Conservation (phyloP, 257 asterid species). For the Solanum neorickii region DNA sequence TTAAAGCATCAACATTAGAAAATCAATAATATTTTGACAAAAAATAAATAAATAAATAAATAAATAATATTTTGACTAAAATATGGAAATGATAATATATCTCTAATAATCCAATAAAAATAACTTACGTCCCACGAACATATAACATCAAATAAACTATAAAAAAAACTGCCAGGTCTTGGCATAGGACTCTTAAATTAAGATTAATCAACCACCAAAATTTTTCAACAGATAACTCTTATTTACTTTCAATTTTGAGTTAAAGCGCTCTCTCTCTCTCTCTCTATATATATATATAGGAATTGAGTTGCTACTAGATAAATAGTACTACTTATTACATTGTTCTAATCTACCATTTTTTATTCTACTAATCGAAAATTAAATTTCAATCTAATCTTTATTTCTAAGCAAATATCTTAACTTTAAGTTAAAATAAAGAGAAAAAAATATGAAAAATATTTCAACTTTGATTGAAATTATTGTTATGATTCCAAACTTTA, state of each 20-base stretch:
- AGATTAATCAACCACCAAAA: not conserved
- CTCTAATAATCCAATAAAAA: not conserved
- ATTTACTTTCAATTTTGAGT: not conserved
- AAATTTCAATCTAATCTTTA: not conserved
- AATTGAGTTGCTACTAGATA: not conserved
- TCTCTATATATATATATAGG: too few relatives aligned
- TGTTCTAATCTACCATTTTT: not conserved
- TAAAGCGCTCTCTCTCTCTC: too few relatives aligned
- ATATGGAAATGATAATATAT: too few relatives aligned
- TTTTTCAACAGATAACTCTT: not conserved
- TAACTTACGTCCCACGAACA: not conserved
- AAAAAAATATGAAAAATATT: too few relatives aligned
- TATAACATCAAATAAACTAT: not conserved
- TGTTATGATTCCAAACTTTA: too few relatives aligned
- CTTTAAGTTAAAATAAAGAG: too few relatives aligned
- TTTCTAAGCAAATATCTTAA: too few relatives aligned
- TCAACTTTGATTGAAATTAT: too few relatives aligned
- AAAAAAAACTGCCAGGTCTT: not conserved
- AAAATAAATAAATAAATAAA: too few relatives aligned
- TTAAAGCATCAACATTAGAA: too few relatives aligned
- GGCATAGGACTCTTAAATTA: not conserved
- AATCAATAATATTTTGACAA: not conserved
- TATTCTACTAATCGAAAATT: not conserved
- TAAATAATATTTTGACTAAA: not conserved
- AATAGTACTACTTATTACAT: not conserved